Percentiles rank a stretch among this genome's conserved stretches.
These are phyloP conservation scores for Panellus pusillus DNA, from an alignment of 768 basidiomycete genomes.

Conservation along the genomic window DNA sequence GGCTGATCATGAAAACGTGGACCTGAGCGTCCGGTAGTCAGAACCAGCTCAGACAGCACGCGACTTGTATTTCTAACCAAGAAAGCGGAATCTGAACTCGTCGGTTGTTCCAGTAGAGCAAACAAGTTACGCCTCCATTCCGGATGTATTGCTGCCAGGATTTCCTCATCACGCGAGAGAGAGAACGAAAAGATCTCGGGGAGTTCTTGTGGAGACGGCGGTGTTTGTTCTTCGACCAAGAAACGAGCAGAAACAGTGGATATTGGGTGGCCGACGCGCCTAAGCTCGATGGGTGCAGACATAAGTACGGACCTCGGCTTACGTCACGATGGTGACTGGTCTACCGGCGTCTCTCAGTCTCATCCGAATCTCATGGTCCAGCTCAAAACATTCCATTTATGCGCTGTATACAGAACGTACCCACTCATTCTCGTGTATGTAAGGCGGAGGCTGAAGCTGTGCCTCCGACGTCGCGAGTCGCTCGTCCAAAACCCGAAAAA, in stretches of 20 bases:
- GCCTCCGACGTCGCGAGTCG: conserved; percentile 14
- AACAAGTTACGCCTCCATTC: conserved; percentile 67
- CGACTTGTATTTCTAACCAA: conserved; percentile 25
- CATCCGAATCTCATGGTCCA: too few species aligned
- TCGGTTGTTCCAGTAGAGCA: conserved; percentile 77
- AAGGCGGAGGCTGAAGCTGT: conserved; percentile 7
- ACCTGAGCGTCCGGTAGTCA: conserved; percentile 27
- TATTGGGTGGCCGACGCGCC: conserved; percentile 23
- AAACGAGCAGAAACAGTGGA: conserved; percentile 31
- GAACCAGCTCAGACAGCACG: not conserved
- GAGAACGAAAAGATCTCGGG: conserved; percentile 41
- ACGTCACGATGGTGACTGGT: not conserved
- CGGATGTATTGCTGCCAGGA: conserved; percentile 38
- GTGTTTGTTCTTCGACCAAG: conserved; percentile 42
- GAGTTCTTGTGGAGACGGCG: conserved; percentile 33
- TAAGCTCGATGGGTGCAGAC: conserved; percentile 29
- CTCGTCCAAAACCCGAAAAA: conserved; percentile 3
- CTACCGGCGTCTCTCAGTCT: too few species aligned
- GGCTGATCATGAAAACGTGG: conserved; percentile 66
- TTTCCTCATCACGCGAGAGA: conserved; percentile 36
- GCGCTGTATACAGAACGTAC: too few species aligned
- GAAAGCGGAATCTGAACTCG: conserved; percentile 75
- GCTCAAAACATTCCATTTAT: too few species aligned
- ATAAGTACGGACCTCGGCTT: not conserved
- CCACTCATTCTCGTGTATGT: not conserved